Base-by-base conservation (phyloP, 352 stramenopile genomes). In the Aphanomyces stellatus region DNA sequence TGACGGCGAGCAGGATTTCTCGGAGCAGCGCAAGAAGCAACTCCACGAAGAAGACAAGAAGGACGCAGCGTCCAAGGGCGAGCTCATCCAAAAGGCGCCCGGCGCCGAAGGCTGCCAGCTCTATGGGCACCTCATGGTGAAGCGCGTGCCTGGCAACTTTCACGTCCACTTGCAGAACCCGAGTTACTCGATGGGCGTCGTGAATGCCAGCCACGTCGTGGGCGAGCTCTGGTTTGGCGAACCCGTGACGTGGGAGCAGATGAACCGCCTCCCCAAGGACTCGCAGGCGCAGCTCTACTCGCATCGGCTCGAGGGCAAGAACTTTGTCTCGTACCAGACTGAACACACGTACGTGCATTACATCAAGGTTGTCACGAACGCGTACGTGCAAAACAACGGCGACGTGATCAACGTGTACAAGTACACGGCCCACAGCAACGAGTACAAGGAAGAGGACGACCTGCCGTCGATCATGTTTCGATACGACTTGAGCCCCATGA, bases 331-430 rank as follows among this genome's bases (percentile, higher is more conserved):
- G 25, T 86, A 86, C 59, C 81, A 95, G 71, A 93, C 96, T 73
- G 97, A 99, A 78, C 88, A 97, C 76, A 98, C 96, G 65, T 97
- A 97, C 72, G 95, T 99, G 80, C 96, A 99, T 79, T 99, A 99
- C 84, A 98, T 99, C 71, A 99, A 99, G 78, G 95, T 99, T 28
- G 93, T 98, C 71, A 98, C 92, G 8, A 98, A 94, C 76, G 73
- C 81, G 76, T 94, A 94, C 71, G 74, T 96, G 49, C 82, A 97
- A 62, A 74, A 65, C 60, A 67, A 64, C 53, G 79, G 81, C 43
- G 75, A 69, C 2, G 66, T 73, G 33, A 71, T 93, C 71, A 87
- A 81, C 46, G 71, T 94, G 59, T 95, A 93, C 85, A 93, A 93
- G 80, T 95, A 95, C 84, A 95, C 87, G 68, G 85, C 83, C 66